Base-by-base conservation (phyloP, 139 green algal genomes). In the Astrephomene gubernaculifera region DNA sequence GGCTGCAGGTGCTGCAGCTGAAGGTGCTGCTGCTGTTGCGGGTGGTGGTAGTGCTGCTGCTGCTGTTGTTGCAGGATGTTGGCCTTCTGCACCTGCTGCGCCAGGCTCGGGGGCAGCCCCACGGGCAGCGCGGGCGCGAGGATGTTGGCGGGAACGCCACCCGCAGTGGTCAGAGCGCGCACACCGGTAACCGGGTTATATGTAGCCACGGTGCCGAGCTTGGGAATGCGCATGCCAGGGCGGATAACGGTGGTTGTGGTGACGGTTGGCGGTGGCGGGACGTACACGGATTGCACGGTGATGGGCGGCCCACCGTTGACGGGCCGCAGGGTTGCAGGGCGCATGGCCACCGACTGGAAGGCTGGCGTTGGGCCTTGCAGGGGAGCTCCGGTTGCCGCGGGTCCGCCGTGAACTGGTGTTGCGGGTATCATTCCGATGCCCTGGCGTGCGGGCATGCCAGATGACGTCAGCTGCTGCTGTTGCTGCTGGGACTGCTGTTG, bases 181-280 rank as follows among this genome's bases (percentile, higher is more conserved):
- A 86, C 79, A n/a, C 79, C 79, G 1, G 79, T 86, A 25, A 78
- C 45, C 8, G 79, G 79, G 65, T 86, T 86, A 65, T 86, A 86
- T 1, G 79, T 86, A 14, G 79, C 79, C 2, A 86, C 79, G 35
- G 79, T 86, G 35, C 65, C 65, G 12, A 86, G 43, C 63, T 86
- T 86, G 24, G 79, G 79, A n/a, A 86, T 86, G 45, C 79, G 79
- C 65, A 86, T 33, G 24, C 25, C 49, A 1, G 79, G 43, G 7
- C 65, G 64, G 4, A 70, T 5, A 0, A 44, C 27, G 2, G 45
- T 57, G 4, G 44, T 53, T 1, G 45, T 57, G 4, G 44, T 53
- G 1, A 38, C 29, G 35, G 65, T 27, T 12, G 45, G 79, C 65
- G 64, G 27, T n/a, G n/a, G n/a, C 25, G 65, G 27, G 2, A 22